A percentile compares a stretch with the other conserved stretches of the same genome.
Evolutionary conservation across 306 rosid genomes (phyloP).

Genomic region (Hippophae rhamnoides): DNA sequence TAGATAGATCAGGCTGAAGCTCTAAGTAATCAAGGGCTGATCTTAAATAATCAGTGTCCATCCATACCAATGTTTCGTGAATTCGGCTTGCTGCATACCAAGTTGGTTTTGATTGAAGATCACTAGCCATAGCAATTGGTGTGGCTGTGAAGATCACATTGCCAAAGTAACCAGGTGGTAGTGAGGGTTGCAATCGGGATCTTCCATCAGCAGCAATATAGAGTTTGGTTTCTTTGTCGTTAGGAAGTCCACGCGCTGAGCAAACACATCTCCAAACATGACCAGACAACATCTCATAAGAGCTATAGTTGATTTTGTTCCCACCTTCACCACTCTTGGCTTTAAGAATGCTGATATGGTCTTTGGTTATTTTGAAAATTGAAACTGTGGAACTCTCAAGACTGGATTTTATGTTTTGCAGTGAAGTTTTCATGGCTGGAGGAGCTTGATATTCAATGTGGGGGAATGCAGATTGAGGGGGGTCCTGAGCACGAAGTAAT

Average conservation of each 20-base stretch:
- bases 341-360: slow-evolving; percentile 38
- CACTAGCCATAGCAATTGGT: slow-evolving; percentile 53
- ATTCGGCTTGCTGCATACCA: slow-evolving; percentile 63
- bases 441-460: slow-evolving; percentile 58
- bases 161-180: slow-evolving; percentile 65
- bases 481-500: slow-evolving; percentile 49
- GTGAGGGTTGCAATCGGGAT: slow-evolving; percentile 47
- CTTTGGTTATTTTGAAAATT: slow-evolving; percentile 39
- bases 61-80: slow-evolving; percentile 37
- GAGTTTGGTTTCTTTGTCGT: slow-evolving; percentile 48
- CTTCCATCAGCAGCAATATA: slow-evolving; percentile 66
- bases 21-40: slow-evolving; percentile 64
- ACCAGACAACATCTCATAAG: slow-evolving; percentile 65
- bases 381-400: slow-evolving; percentile 31
- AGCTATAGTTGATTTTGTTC: slow-evolving; percentile 34
- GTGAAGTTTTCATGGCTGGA: slow-evolving; percentile 27
- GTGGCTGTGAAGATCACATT: slow-evolving; percentile 62
- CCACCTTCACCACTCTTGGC: slow-evolving; percentile 52
- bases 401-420: slow-evolving; percentile 22
- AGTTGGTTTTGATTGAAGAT: slow-evolving; percentile 50
- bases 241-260: slow-evolving; percentile 44
- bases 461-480: slow-evolving; percentile 49
- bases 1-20: slow-evolving; percentile 46
- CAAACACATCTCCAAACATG: slow-evolving; percentile 54
- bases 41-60: slow-evolving; percentile 54